Base-by-base conservation (phyloP, 106 monocot species). In the Platanthera guangdongensis region DNA sequence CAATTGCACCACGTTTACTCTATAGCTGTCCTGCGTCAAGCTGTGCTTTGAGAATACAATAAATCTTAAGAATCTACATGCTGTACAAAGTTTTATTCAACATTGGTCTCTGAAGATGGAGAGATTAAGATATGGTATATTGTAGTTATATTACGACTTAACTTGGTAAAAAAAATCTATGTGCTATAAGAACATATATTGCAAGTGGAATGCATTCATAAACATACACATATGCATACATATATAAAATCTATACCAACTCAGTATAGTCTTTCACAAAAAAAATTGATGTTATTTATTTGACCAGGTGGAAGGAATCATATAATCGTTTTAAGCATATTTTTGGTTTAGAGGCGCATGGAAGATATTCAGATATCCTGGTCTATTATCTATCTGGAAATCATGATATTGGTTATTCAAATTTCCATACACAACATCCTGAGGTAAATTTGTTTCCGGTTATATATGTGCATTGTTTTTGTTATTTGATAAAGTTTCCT, bases 361-460 rank as follows among this genome's bases (percentile, higher is more conserved):
- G 80, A 80, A 83, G 78, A 74, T 48, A 84, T 80, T 67, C 83
- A 14, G 57, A 78, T 32, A 81, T 82, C 30, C 77, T 83, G 50
- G 68, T 90, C 57, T 86, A 85, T 73, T 92, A 89, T 77, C 88
- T 94, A 80, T 86, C 85, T 86, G 97, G 97, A 76, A 94, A 99
- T 85, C 94, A 91, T 82, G 97, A 99, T 84, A 87, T 94, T 79
- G 94, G 94, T 18, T 99, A 92, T 83, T 46, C 83, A 52, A 60
- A 49, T 77, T 78, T 88, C 32, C 83, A 89, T 70, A 51, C 84
- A 64, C 78, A 74, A 75, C 55, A 89, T 83, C 88, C 86, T 12
- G 52, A 99, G 94, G 97, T 94, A 85, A 15, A 16, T 49, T 64
- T 11, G 65, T 65, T 39, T 65, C 65, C 32, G 39, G 51, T 57